Evolutionary conservation across 2,329 filamentous ascomycete genomes (phyloP), one percentile per base, ranked within the genome.

Genomic region (Colletotrichum australisinense): DNA sequence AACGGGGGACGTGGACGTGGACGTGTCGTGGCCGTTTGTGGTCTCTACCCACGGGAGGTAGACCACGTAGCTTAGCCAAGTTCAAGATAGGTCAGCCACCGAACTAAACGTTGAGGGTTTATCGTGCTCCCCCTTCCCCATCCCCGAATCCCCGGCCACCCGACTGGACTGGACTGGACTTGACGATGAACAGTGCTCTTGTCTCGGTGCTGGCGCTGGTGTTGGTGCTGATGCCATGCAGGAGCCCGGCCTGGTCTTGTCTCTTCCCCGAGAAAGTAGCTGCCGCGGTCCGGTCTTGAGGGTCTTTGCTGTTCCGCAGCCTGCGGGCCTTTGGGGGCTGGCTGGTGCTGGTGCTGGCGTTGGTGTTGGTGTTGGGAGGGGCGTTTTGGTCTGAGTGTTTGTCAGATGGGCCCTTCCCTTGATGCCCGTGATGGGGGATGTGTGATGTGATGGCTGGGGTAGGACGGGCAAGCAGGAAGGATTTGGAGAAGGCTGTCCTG

Each of bases 311-410:
- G 42, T 49, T 49, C 42, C 42, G 42, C 42, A 49, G 42, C 16
- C 42, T 49, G 42, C 42, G 42, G 42, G 42, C 42, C 42, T 49
- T 42, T 35, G 9, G 38, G 42, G 26, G 11, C 24, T 38, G 35
- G 16, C 24, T 63, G 69, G 65, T 28, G 69, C 22, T 52, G 49
- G 42, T 16, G 63, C 14, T 58, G 69, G 56, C 12, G 68, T 5
- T 59, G 53, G 35, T 42, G 49, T 8, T 67, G 11, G 32, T 28
- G 26, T 6, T 63, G 69, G 53, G 35, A 9, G 63, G 68, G 26
- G 65, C 52, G 38, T 42, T 42, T 42, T 42, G 38, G 38, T 42
- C 38, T 42, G 38, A 16, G 38, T 49, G 16, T 49, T 49, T 49
- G 42, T 49, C 42, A 49, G 42, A 49, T 49, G 42, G 42, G 16